phyloP scores from a whole-genome alignment of 176 grass and related monocot species.

The Oryza meridionalis region DNA sequence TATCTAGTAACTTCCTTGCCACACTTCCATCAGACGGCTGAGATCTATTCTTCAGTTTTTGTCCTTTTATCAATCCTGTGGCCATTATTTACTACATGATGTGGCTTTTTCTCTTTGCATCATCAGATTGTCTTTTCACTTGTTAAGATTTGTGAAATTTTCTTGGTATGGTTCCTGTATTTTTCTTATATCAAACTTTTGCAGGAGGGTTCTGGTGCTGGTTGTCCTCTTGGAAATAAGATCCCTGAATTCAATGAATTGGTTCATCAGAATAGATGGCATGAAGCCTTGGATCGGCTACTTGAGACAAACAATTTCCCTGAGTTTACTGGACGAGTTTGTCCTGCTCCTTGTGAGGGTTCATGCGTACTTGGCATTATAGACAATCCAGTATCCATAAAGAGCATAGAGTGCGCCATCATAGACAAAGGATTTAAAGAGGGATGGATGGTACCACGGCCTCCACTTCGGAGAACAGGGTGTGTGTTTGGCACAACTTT shows the following conservation, averaged over 20 bases:
- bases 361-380: slow-evolving; percentile 80
- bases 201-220: slow-evolving; percentile 76
- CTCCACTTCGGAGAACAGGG: slow-evolving; percentile 63
- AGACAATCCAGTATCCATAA: slow-evolving; percentile 75
- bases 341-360: slow-evolving; percentile 70
- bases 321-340: slow-evolving; percentile 74
- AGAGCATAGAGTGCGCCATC: slow-evolving; percentile 74
- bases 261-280: slow-evolving; percentile 66
- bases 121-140: no score
- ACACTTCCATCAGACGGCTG: no score
- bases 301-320: slow-evolving; percentile 79
- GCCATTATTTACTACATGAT: no score
- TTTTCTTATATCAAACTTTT: slow-evolving; percentile 16
- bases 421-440: slow-evolving; percentile 66
- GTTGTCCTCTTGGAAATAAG: slow-evolving; percentile 79
- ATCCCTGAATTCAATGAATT: slow-evolving; percentile 79
- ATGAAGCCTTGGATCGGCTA: slow-evolving; percentile 62
- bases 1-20: no score
- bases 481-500: slow-evolving; percentile 24
- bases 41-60: no score
- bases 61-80: no score
- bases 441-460: slow-evolving; percentile 56
- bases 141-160: not conserved
- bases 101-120: no score
- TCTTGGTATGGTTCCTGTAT: not conserved